Percentiles rank a stretch among this genome's conserved stretches.
Conservation (phyloP, 2,329 filamentous ascomycete species). For the Claviceps citrina region DNA sequence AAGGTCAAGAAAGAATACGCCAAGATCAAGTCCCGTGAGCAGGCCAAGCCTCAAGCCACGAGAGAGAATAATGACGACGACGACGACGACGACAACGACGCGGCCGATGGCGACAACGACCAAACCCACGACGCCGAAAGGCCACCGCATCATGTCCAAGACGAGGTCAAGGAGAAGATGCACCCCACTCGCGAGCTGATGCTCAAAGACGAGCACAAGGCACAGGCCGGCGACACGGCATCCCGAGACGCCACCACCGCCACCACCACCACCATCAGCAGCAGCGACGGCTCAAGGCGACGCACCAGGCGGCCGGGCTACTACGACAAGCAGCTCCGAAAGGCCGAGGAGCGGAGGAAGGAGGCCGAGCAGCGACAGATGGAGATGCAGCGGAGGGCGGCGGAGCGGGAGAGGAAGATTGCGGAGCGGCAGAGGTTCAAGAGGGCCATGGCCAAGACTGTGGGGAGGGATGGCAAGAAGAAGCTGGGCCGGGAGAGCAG, state of each 20-base stretch:
- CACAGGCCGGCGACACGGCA: constrained; percentile 15
- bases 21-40: constrained; percentile 53
- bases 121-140: not conserved
- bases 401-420: constrained; percentile 48
- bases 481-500: constrained; percentile 71
- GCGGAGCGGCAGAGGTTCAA: constrained; percentile 51
- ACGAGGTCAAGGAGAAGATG: constrained; percentile 14
- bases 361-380: constrained; percentile 27
- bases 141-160: constrained; percentile 1
- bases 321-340: constrained; percentile 48
- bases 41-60: constrained; percentile 11
- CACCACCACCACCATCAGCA: too few species aligned
- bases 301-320: constrained; percentile 33
- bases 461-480: constrained; percentile 58
- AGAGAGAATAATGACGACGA: constrained; percentile 9
- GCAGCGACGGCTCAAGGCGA: constrained; percentile 19
- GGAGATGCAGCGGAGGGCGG: constrained; percentile 33
- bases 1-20: constrained; percentile 87
- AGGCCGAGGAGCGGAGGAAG: constrained; percentile 27
- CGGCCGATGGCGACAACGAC: constrained; percentile 7
- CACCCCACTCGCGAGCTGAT: constrained; percentile 25
- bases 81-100: constrained; percentile 4
- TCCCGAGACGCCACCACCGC: constrained; percentile 2
- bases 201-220: constrained; percentile 23
- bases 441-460: constrained; percentile 58